Conservation (phyloP, 1,284 basidiomycete species). For the Cryptococcus sp. region DNA sequence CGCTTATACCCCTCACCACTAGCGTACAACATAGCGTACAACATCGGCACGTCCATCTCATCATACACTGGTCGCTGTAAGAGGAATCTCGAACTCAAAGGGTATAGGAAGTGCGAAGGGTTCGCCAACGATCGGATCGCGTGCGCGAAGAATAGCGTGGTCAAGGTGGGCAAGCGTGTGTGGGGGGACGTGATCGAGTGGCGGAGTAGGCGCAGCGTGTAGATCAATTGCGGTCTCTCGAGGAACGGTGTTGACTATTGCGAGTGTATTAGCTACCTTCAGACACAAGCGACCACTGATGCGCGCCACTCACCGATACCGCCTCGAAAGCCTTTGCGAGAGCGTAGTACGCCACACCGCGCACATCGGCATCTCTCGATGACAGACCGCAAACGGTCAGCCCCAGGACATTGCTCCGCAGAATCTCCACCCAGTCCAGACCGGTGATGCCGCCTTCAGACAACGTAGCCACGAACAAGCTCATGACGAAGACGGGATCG, state of each 20-base stretch:
- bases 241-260: slow-evolving; percentile 61
- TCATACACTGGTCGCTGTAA: slow-evolving; percentile 79
- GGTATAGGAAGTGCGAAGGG: slow-evolving; percentile 78
- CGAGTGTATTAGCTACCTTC: slow-evolving; percentile 15
- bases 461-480: slow-evolving; percentile 68
- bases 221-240: slow-evolving; percentile 74
- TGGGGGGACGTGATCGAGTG: slow-evolving; percentile 58
- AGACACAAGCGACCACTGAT: background rate
- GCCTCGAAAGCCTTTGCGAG: slow-evolving; percentile 54
- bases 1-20: slow-evolving; percentile 74
- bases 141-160: slow-evolving; percentile 77
- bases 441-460: slow-evolving; percentile 63
- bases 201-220: slow-evolving; percentile 73
- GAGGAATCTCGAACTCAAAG: slow-evolving; percentile 75
- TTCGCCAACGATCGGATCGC: slow-evolving; percentile 75
- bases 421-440: slow-evolving; percentile 79
- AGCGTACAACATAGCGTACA: slow-evolving; percentile 79
- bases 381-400: slow-evolving; percentile 74
- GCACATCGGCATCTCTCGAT: slow-evolving; percentile 64
- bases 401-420: slow-evolving; percentile 76
- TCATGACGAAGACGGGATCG: slow-evolving; percentile 77
- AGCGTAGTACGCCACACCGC: slow-evolving; percentile 57
- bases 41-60: slow-evolving; percentile 73
- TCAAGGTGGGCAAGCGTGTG: slow-evolving; percentile 63
- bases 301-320: slow-evolving; percentile 39